phyloP scores from a whole-genome alignment of 306 rosid species.

The Pyrus betulifolia region DNA sequence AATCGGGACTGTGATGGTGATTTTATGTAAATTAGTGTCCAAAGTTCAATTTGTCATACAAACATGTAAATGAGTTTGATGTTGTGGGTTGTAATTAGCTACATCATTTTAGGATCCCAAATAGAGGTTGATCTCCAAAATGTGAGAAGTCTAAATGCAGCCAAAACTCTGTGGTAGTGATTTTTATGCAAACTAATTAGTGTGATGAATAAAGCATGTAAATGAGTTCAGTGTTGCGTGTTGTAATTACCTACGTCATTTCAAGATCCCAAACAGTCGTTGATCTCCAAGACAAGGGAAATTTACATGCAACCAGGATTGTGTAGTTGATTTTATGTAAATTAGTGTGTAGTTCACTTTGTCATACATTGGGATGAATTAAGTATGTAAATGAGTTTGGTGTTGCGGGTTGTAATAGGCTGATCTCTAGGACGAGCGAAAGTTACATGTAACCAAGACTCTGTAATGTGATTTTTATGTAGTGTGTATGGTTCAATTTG shows the following conservation, averaged over 20 bases:
- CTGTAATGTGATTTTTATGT: background rate
- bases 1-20: background rate
- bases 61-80: constrained; percentile 4
- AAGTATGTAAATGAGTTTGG: constrained; percentile 8
- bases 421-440: background rate
- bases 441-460: background rate
- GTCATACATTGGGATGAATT: background rate
- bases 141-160: no score
- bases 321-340: background rate
- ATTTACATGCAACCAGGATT: background rate
- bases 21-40: background rate
- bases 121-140: background rate
- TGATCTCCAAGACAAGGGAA: background rate
- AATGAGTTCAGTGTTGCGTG: background rate
- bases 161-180: background rate
- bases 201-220: background rate
- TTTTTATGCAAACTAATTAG: background rate
- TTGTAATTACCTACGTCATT: background rate
- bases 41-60: background rate
- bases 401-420: background rate
- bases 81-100: background rate
- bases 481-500: background rate
- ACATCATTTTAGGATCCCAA: background rate
- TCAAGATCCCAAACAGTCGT: background rate
- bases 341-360: background rate